Base-by-base conservation (phyloP, 192 early-diverging fungal species). In the Linnemannia elongata region DNA sequence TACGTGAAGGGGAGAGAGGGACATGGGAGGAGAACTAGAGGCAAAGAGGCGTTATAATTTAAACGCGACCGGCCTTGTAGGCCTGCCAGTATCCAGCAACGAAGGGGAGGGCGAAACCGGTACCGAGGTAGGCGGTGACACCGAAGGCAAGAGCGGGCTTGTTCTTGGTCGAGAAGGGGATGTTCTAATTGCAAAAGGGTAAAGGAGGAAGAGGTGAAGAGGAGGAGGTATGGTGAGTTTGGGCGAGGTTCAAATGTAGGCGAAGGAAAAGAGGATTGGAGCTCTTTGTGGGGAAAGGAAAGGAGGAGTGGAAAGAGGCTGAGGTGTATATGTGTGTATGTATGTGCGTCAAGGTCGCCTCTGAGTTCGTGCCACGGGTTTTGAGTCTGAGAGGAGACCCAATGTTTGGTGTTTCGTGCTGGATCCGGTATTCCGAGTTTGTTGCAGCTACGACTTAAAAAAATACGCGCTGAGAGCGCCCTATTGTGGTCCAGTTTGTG, bases 91-190 rank as follows among this genome's bases (percentile, higher is more conserved):
- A 81, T 36, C 70, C 68, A 76, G 85, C 89, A 79, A 93, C 24
- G 88, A 93, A 93, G 81, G 92, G 92, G 75, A 89, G 82, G 77
- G 88, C 78, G 74, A 93, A 93, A 52, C 92, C 92, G 20, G 82
- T 57, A 68, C 91, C 92, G 80, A 91, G 85, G 80, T 90, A 93
- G 41, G 90, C 74, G 42, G 71, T 74, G 82, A 93, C 91, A 68
- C 84, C 88, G 63, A 91, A 72, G 76, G 89, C 91, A 89, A 93
- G 89, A 78, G 76, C 90, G 76, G 88, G 83, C 80, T 89, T 91
- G 89, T 91, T 93, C 80, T 89, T 91, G 83, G 92, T 93, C 30
- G 80, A 86, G 88, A 93, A 93, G 74, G 92, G 92, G 82, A 93
- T 74, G 88, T 93, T 91, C 92, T 93, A 81, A 18, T 55, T 44